Evolutionary conservation across 345 rosid genomes (phyloP).

Genomic region (Salix viminalis): DNA sequence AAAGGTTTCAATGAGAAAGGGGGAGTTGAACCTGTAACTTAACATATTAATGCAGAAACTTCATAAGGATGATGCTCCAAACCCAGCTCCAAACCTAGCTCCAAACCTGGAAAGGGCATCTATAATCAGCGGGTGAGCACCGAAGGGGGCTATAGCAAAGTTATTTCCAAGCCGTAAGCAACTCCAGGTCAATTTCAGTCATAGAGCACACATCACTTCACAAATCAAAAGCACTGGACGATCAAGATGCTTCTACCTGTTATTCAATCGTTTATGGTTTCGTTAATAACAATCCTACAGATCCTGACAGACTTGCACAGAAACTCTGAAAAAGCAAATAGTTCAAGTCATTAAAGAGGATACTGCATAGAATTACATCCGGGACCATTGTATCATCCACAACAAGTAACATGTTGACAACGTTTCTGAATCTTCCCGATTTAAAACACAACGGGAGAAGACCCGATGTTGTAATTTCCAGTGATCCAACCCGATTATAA

Average conservation of each 20-base stretch:
- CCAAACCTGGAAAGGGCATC: neutral
- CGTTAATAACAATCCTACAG: neutral
- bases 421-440: neutral
- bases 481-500: neutral
- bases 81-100: neutral
- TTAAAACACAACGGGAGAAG: neutral
- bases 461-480: neutral
- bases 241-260: neutral
- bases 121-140: neutral
- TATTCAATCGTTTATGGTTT: neutral
- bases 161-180: neutral
- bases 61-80: neutral
- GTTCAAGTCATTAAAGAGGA: neutral
- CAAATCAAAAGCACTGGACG: neutral
- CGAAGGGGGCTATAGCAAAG: neutral
- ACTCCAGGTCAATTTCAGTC: neutral
- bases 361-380: neutral
- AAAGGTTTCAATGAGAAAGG: neutral
- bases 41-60: neutral
- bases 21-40: neutral
- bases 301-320: neutral
- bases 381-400: neutral
- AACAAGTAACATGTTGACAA: neutral
- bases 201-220: neutral
- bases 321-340: neutral